Conservation (phyloP, 139 green algal genomes). For the Yamagishiella unicocca region DNA sequence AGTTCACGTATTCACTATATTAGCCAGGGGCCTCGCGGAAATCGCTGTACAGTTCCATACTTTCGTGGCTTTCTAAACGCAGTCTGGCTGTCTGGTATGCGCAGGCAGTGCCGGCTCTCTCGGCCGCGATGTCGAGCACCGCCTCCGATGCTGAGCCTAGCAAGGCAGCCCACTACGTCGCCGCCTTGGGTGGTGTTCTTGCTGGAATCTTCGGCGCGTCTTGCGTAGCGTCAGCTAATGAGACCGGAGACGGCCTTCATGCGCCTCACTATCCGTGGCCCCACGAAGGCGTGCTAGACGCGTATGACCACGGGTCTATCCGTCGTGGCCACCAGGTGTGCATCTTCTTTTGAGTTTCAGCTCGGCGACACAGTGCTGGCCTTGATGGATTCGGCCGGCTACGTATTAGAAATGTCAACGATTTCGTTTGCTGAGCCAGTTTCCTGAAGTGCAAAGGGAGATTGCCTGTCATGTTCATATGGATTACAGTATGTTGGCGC, state of each 20-base stretch:
- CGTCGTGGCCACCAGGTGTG: conserved; percentile 88
- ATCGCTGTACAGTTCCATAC: no score
- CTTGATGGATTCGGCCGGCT: no score
- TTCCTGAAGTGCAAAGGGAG: no score
- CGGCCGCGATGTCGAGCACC: conserved; percentile 40
- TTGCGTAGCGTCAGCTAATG: conserved; percentile 61
- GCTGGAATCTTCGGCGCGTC: conserved; percentile 61
- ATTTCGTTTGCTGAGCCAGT: no score
- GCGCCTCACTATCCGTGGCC: conserved; percentile 90
- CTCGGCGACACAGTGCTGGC: no score
- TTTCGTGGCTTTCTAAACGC: background rate
- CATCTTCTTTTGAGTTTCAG: no score
- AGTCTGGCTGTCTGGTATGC: background rate
- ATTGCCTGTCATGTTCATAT: no score
- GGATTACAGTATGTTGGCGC: no score
- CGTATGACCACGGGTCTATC: conserved; percentile 96
- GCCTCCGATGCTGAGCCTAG: conserved; percentile 32
- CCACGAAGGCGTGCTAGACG: conserved; percentile 91
- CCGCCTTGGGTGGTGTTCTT: conserved; percentile 51
- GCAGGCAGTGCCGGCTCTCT: conserved; percentile 39
- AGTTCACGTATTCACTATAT: no score
- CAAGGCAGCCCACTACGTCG: conserved; percentile 54
- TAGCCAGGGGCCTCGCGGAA: no score
- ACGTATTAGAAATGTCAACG: no score
- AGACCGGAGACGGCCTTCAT: conserved; percentile 95